phyloP scores from a whole-genome alignment of 2,329 filamentous ascomycete species.

The Diplodia mutila region DNA sequence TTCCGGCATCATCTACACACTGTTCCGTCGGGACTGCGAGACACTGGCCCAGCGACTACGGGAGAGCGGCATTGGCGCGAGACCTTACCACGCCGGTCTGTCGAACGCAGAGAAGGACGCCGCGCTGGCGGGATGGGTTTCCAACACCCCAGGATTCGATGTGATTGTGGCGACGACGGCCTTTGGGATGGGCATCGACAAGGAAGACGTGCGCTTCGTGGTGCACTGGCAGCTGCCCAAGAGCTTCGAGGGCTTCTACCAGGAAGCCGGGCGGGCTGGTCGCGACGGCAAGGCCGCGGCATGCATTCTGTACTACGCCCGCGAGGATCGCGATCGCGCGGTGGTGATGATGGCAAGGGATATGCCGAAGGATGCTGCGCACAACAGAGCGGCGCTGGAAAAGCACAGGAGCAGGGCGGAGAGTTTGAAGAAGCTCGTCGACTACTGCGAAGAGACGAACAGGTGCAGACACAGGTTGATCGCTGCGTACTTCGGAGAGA shows the following conservation, averaged over 20 bases:
- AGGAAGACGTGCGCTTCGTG: conserved; percentile 91
- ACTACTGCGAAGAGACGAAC: conserved; percentile 78
- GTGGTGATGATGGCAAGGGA: conserved; percentile 57
- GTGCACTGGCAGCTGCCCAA: conserved; percentile 94
- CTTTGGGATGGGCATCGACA: conserved; percentile 98
- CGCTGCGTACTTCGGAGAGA: conserved; percentile 43
- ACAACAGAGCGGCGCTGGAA: conserved; percentile 34
- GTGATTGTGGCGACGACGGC: conserved; percentile 94
- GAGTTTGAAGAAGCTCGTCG: conserved; percentile 62
- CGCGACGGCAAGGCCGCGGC: conserved; percentile 84
- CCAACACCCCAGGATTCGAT: conserved; percentile 76
- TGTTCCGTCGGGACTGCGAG: conserved; percentile 75
- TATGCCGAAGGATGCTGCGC: conserved; percentile 47
- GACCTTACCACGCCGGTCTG: conserved; percentile 73
- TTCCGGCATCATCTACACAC: conserved; percentile 79
- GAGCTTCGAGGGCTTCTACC: conserved; percentile 94
- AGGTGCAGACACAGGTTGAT: conserved; percentile 68
- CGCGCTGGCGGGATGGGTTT: conserved; percentile 72
- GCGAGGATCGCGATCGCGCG: conserved; percentile 80
- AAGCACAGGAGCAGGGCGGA: conserved; percentile 45
- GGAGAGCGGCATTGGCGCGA: conserved; percentile 70
- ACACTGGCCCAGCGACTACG: conserved; percentile 68
- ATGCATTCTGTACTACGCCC: conserved; percentile 89
- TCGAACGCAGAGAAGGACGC: conserved; percentile 69
- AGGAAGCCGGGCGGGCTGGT: conserved; percentile 90